Conservation (phyloP, 257 asterid genomes). For the Penstemon davidsonii region DNA sequence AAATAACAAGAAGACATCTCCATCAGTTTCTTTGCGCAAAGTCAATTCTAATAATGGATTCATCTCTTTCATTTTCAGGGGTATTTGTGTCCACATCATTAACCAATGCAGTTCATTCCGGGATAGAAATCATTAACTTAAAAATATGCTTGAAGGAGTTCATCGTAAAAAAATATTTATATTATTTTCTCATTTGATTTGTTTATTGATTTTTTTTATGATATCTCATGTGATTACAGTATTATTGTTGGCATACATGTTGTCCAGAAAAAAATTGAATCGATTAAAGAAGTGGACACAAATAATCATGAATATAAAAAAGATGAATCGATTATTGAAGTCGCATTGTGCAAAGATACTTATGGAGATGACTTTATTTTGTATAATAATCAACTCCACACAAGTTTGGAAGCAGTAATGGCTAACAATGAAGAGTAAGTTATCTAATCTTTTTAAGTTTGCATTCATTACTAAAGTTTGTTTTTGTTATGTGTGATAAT, state of each 20-base stretch:
- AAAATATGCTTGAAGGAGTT: too few relatives aligned
- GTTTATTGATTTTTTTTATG: slow-evolving; percentile 14
- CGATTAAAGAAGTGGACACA: too few relatives aligned
- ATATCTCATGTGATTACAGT: background rate
- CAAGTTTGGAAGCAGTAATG: slow-evolving; percentile 83
- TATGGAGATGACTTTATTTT: slow-evolving; percentile 85
- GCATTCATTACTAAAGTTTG: slow-evolving; percentile 1
- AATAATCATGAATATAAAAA: background rate
- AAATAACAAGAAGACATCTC: slow-evolving; percentile 83
- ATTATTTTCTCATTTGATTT: slow-evolving; percentile 12
- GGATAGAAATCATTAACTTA: too few relatives aligned
- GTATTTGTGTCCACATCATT: too few relatives aligned
- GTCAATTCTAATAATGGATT: slow-evolving; percentile 95
- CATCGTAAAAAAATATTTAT: too few relatives aligned
- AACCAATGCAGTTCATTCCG: too few relatives aligned
- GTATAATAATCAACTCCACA: slow-evolving; percentile 90
- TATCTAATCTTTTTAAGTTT: slow-evolving; percentile 13
- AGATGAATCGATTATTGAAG: slow-evolving; percentile 98
- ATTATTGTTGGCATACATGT: too few relatives aligned
- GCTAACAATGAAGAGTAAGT: slow-evolving; percentile 86
- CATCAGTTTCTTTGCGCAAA: slow-evolving; percentile 92
- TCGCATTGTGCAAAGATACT: slow-evolving; percentile 93
- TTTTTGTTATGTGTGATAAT: slow-evolving; percentile 7
- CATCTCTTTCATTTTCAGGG: slow-evolving; percentile 42
- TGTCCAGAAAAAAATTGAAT: too few relatives aligned